Base-by-base conservation (phyloP, 1,139 yeast genomes). In the Suhomyces bokatorum region DNA sequence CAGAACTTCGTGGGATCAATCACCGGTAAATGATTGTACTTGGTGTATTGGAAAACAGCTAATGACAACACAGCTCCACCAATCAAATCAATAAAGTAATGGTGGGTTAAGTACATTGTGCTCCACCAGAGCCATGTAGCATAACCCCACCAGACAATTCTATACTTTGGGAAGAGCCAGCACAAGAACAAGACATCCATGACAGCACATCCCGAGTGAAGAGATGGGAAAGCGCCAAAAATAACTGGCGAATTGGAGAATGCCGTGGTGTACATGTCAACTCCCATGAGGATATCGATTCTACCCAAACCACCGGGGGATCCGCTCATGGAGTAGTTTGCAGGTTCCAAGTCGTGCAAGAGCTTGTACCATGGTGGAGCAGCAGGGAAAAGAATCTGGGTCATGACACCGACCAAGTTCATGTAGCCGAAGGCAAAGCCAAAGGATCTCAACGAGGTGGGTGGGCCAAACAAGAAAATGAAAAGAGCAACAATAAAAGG, bases 341-440 rank as follows among this genome's bases (percentile, higher is more conserved):
- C 99, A 17, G 97, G 95, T 50, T 83, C 82, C 51, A 91, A 76
- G 1, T 97, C 97, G 62, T 93, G 84, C 42, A 84, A 67, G 52
- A 81, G 81, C 63, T 90, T 90, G 64, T 95, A 93, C 99, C 99
- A 93, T 30, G 99, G 99, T 29, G 99, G 96, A 48, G 99, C 97
- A 41, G 96, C 89, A 3, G 99, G 98, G 64, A 89, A 90, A 26
- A 82, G 54, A 52, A 89, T 77, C 69, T 93, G 99, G 47, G 80
- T 78, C 39, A 73, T 61, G 20, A 93, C 98, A 36, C 98, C 99
- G 39, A 81, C 62, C 55, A 90, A 70, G 67, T 91, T 93, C 95
- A 93, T 87, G 71, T 87, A 91, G n/a, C 99, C 99, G 69, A 93
- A 90, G 8, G 97, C 95, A 73, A 90, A 88, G 4, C 91, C 97